phyloP scores from a whole-genome alignment of 2,329 filamentous ascomycete genomes.

The Trichoderma afroharzianum region DNA sequence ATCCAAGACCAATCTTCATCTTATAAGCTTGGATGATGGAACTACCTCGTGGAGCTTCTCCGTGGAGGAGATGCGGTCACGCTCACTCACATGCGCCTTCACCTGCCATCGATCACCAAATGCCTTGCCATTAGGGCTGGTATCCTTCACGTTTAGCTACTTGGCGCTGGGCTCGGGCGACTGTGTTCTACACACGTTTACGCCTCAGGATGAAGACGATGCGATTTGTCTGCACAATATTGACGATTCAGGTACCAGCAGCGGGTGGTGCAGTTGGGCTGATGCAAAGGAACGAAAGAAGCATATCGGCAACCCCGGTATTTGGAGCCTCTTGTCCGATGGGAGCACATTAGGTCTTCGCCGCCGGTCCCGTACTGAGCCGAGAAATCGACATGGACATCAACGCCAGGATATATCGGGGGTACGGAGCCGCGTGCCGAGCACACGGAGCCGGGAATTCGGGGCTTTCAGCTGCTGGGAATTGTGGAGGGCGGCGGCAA shows the following conservation, averaged over 20 bases:
- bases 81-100: constrained; percentile 59
- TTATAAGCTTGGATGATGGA: constrained; percentile 44
- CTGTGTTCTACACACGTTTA: constrained; percentile 63
- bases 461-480: constrained; percentile 45
- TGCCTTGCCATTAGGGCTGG: constrained; percentile 55
- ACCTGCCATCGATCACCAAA: constrained; percentile 39
- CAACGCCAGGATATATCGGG: constrained; percentile 19
- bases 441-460: constrained; percentile 21
- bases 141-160: constrained; percentile 63
- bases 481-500: constrained; percentile 50
- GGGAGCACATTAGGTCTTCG: constrained; percentile 63
- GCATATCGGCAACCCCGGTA: constrained; percentile 58
- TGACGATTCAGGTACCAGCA: constrained; percentile 32
- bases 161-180: constrained; percentile 55
- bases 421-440: constrained; percentile 31
- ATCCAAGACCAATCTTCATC: constrained; percentile 55
- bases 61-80: constrained; percentile 55
- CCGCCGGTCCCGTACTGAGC: constrained; percentile 33
- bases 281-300: constrained; percentile 50
- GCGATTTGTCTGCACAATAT: constrained; percentile 53
- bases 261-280: constrained; percentile 48
- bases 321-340: constrained; percentile 60
- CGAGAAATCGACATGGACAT: constrained; percentile 15
- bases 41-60: constrained; percentile 58
- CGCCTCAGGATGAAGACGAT: constrained; percentile 49